Base-by-base conservation (phyloP, 306 rosid genomes). In the Quercus agrifolia region DNA sequence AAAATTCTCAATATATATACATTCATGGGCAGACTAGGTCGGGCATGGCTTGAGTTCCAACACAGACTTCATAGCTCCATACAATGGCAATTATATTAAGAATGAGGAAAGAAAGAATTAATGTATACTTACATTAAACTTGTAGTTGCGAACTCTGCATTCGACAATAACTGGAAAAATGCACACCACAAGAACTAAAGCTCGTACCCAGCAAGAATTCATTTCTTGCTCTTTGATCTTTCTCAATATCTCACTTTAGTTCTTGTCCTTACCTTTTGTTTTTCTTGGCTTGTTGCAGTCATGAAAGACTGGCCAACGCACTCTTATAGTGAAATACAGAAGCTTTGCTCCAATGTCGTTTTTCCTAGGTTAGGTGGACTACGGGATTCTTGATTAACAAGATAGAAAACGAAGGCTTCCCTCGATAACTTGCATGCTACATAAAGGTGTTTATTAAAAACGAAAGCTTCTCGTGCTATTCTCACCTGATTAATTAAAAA, bases 351-450 rank as follows among this genome's bases (percentile, higher is more conserved):
- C 87, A 63, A 85, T 77, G 98, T 94, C 97, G 86, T 90, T 92
- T 89, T 94, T 80, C 44, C 80, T 70, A 74, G 73, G 89, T 94
- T 92, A 91, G 98, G 98, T 94, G 89, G 87, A 82, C 41, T 79
- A 72, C 18, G 21, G 61, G 70, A 87, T 76, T 86, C 90, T 89
- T 90, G 59, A 77, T 72, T 72, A 74, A 63, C 81, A 88, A 94
- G 91, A 74, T 79, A 76, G 62, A 74, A 25, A 64, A 35, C 74
- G 3, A 30, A 54, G 12, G 67, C 58, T 52, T 13, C 56, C 38
- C 21, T 25, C 55, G 74, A 77, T 89, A 76, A 82, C 97, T 90
- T 92, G 83, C 86, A 83, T 86, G 85, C 84, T 82, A 92, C 98
- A 83, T 90, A 89, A 92, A 92, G 97, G 86, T 70, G 77, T 56